phyloP scores from a whole-genome alignment of 2,329 filamentous ascomycete genomes.

The Aspergillus sp. region DNA sequence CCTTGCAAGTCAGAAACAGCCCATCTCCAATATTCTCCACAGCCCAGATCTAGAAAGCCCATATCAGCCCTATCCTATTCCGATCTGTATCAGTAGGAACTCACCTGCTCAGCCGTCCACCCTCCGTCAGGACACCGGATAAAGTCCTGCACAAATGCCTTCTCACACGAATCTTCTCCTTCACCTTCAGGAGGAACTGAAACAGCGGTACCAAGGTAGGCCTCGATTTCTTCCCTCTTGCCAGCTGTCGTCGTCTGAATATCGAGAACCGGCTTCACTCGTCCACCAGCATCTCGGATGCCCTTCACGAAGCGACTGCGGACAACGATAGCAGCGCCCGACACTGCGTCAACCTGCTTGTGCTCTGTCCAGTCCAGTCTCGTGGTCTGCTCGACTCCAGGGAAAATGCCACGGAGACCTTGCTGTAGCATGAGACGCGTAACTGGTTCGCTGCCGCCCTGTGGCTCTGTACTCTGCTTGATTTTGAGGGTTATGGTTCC shows the following conservation, averaged over 20 bases:
- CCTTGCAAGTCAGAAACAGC: background rate
- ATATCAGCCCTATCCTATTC: background rate
- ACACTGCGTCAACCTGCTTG: background rate
- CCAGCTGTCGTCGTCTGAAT: background rate
- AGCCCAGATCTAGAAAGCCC: background rate
- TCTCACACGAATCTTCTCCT: background rate
- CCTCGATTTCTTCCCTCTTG: background rate
- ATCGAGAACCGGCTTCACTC: background rate
- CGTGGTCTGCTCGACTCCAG: background rate
- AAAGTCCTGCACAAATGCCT: background rate
- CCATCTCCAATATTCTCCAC: background rate
- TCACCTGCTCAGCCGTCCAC: constrained; percentile 1
- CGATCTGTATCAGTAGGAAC: background rate
- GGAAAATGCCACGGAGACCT: constrained; percentile 3
- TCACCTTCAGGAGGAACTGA: background rate
- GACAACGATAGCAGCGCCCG: background rate
- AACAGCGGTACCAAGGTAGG: background rate
- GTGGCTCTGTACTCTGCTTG: background rate
- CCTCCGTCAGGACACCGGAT: background rate
- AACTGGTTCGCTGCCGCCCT: background rate
- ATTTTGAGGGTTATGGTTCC: constrained; percentile 1
- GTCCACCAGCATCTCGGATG: background rate
- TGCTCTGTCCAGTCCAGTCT: background rate
- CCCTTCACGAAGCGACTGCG: background rate
- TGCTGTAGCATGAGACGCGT: constrained; percentile 1